Evolutionary conservation across 176 grass and related monocot species (phyloP), one percentile per base, ranked within the genome.

Genomic region (Alopecurus myosuroides): DNA sequence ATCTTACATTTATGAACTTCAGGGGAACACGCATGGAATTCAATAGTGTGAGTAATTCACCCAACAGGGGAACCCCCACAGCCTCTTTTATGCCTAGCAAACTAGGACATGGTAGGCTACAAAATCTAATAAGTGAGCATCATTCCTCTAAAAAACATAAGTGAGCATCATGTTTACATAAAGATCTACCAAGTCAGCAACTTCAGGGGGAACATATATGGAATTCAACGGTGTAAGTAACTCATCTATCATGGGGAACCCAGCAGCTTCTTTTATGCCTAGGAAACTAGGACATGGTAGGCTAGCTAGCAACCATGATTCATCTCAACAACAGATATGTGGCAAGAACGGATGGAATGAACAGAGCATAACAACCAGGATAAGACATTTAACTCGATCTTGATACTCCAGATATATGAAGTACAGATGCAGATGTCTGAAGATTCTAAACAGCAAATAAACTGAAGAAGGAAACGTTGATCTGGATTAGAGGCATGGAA

Each of bases 231-330:
- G 34, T 19, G 50, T 14, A 57, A 68, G 46, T 20, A 66, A 66
- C 69, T 84, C 50, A 79, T 48, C 68, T 55, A 35, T 64, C 20
- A 36, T 66, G 44, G n/a, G n/a, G n/a, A n/a, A n/a, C n/a, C n/a
- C n/a, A n/a, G n/a, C n/a, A n/a, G n/a, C n/a, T n/a, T n/a, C n/a
- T n/a, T n/a, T n/a, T n/a, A n/a, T n/a, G n/a, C n/a, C n/a, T n/a
- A n/a, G n/a, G n/a, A n/a, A n/a, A n/a, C n/a, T n/a, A 70, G n/a
- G 49, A 34, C n/a, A 60, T 48, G 8, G 49, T 17, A 50, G 48
- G 49, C 18, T 74, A 48, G 70, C 70, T 62, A 81, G 15, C 50
- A 81, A 85, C 1, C 41, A 28, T 20, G 30, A 61, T 70, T 35
- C 33, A 60, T 29, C 4, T 4, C 11, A 20, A 22, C 3, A 12